These are phyloP conservation scores for Leptosphaerulina australis DNA, from an alignment of 2,329 filamentous ascomycete genomes.

Conservation along the genomic window DNA sequence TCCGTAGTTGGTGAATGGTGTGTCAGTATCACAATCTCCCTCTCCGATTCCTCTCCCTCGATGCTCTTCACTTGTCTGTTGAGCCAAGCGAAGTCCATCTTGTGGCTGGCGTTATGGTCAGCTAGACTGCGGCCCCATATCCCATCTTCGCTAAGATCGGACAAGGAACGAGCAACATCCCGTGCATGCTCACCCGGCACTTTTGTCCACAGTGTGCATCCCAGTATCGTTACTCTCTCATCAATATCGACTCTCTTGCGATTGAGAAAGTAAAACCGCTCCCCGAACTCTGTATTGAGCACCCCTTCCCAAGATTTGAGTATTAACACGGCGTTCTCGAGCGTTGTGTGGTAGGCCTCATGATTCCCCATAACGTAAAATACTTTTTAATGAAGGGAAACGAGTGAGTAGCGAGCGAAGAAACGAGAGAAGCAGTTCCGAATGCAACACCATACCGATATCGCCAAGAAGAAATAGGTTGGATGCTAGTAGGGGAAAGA, in stretches of 20 bases:
- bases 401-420: slow-evolving; percentile 5
- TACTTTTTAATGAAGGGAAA: neutral
- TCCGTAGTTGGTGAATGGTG: slow-evolving; percentile 8
- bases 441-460: slow-evolving; percentile 3
- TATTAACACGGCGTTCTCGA: neutral
- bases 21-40: slow-evolving; percentile 5
- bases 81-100: slow-evolving; percentile 5
- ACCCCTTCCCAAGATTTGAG: neutral
- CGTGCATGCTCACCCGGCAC: slow-evolving; percentile 3
- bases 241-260: slow-evolving; percentile 6
- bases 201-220: slow-evolving; percentile 17
- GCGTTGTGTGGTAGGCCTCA: slow-evolving; percentile 3
- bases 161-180: neutral
- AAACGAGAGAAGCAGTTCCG: slow-evolving; percentile 1
- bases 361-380: slow-evolving; percentile 15
- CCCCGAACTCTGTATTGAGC: neutral
- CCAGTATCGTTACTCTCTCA: slow-evolving; percentile 4
- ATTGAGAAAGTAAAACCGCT: slow-evolving; percentile 10
- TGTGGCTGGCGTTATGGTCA: slow-evolving; percentile 11
- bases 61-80: neutral
- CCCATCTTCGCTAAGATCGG: neutral
- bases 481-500: slow-evolving; percentile 1
- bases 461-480: slow-evolving; percentile 11
- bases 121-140: slow-evolving; percentile 2
- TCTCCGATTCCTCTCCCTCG: neutral